A percentile compares a stretch with the other conserved stretches of the same genome.
Evolutionary conservation across 192 early-diverging fungal genomes (phyloP).

Genomic region (Backusella circina): DNA sequence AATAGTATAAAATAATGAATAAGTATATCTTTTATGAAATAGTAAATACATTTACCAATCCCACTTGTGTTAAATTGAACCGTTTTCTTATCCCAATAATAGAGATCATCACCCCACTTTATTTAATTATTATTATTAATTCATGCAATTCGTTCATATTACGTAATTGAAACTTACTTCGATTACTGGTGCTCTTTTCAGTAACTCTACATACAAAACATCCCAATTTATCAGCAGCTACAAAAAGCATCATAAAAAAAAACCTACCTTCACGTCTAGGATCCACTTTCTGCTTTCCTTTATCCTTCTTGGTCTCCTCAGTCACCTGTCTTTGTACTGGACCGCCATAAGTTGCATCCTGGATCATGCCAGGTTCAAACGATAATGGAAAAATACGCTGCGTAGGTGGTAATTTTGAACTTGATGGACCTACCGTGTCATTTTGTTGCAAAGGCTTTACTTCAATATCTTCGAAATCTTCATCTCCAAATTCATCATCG

Average conservation of each 20-base stretch:
- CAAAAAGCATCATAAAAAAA: not conserved
- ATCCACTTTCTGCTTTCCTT: constrained; percentile 13
- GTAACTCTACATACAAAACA: constrained; percentile 30
- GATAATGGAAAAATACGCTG: constrained; percentile 36
- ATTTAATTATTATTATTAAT: not conserved
- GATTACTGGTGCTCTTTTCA: constrained; percentile 59
- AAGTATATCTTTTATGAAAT: not conserved
- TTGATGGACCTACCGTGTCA: not conserved
- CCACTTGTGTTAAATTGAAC: constrained; percentile 59
- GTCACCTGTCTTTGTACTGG: not conserved
- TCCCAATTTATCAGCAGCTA: not conserved
- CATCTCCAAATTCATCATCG: constrained; percentile 42
- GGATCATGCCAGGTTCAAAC: constrained; percentile 32
- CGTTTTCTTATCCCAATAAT: constrained; percentile 59
- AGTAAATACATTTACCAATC: constrained; percentile 31
- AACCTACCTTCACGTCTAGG: constrained; percentile 4
- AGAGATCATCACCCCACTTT: constrained; percentile 61
- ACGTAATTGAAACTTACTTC: constrained; percentile 16
- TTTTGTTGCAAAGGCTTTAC: not conserved
- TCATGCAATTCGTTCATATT: not conserved
- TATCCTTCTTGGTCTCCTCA: not conserved
- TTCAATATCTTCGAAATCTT: constrained; percentile 31
- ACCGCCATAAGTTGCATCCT: constrained; percentile 35
- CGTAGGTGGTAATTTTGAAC: constrained; percentile 21
- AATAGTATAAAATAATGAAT: not conserved